These are phyloP conservation scores for Lactarius vividus DNA, from an alignment of 768 basidiomycete genomes.

Conservation along the genomic window DNA sequence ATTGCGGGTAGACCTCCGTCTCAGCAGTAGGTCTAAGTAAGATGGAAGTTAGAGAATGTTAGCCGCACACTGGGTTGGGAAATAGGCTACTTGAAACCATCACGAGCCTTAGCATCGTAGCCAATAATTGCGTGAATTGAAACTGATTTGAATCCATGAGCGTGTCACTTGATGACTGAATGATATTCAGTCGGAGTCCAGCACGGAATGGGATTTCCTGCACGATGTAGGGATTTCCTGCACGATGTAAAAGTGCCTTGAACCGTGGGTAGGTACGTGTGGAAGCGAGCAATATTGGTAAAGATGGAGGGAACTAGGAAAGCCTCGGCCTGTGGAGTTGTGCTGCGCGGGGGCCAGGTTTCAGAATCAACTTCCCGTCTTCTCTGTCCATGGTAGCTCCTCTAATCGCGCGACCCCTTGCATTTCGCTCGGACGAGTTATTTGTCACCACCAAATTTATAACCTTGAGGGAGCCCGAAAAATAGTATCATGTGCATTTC, in stretches of 20 bases:
- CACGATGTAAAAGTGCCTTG: no score
- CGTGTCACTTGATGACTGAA: neutral
- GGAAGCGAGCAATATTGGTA: neutral
- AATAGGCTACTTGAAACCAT: neutral
- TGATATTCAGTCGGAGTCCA: neutral
- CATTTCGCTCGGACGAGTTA: neutral
- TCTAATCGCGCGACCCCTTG: neutral
- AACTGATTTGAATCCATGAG: neutral
- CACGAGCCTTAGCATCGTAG: neutral
- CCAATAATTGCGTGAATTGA: neutral
- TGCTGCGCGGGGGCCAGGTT: neutral
- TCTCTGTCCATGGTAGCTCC: no score
- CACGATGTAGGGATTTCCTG: no score
- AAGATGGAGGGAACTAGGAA: neutral
- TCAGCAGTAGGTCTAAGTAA: neutral
- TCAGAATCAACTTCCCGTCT: neutral
- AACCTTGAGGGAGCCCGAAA: neutral
- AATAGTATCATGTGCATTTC: neutral
- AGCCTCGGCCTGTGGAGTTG: neutral
- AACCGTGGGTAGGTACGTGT: neutral
- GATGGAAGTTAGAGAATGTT: neutral
- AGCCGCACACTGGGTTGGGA: neutral
- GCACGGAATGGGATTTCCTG: neutral
- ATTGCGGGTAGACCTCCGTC: neutral
- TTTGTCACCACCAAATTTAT: neutral